Evolutionary conservation across 257 asterid species (phyloP), one percentile per base, ranked within the genome.

Genomic region (Echites panduratus): DNA sequence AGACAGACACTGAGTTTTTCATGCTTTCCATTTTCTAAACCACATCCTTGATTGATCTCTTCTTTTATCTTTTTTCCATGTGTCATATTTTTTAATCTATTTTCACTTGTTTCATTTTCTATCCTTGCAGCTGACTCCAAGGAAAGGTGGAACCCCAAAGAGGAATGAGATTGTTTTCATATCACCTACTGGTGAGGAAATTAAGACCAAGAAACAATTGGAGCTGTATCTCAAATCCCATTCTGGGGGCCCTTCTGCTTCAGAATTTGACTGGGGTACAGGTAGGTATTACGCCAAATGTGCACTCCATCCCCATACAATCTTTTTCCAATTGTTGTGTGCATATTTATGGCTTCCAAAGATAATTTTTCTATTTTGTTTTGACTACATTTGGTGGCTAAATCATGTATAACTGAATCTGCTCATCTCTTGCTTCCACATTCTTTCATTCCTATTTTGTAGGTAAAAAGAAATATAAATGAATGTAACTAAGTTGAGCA

Each of bases 221-320:
- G 85, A 82, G 62, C 87, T 75, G 73, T 86, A 89, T 86, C 87
- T 89, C 73, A 89, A 86, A 76, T 81, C 94, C 73, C 89, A 89
- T 69, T 84, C 90, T 43, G 93, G 85, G 47, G 89, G 83, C 29
- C 89, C 87, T 58, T 72, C 88, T 19, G 11, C 68, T 71, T 79
- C 84, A 0, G 91, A 83, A 45, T 89, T 87, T 78, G 86, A 86
- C 59, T 87, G 93, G 94, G 54, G 85, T 41, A 71, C 83, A 70
- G 91, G 90, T 85, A 74, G 17, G 43, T 0, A 8, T 45, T 59
- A 9, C 22, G 7, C 59, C n/a, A 7, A 50, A 29, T 14, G 40
- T 35, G 19, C 2, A 7, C 22, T 3, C 38, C 16, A 26, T 7
- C 22, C 38, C 38, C 16, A 26, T 7, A 17, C 1, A 52, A 8